A percentile compares a stretch with the other conserved stretches of the same genome.
Conservation (phyloP, 352 stramenopile genomes). For the Vaucheria bursata region DNA sequence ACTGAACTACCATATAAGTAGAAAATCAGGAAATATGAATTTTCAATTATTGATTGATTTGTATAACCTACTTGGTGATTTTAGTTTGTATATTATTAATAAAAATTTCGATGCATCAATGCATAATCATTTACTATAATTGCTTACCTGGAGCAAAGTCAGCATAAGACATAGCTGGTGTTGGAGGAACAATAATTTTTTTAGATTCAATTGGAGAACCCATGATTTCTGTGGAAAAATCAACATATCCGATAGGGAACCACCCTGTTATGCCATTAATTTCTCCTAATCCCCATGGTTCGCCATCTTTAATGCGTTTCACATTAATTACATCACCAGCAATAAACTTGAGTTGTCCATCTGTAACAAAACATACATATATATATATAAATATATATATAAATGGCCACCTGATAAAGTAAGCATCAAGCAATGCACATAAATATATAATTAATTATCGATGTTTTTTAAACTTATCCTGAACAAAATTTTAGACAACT, state of each 20-base stretch:
- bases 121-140: too few species aligned
- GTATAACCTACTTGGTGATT: too few species aligned
- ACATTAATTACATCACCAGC: slow-evolving; percentile 44
- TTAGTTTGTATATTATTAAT: too few species aligned
- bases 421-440: background rate
- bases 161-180: too few species aligned
- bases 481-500: too few species aligned
- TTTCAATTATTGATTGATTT: too few species aligned
- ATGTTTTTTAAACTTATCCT: background rate
- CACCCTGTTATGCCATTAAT: slow-evolving; percentile 38
- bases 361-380: slow-evolving; percentile 14
- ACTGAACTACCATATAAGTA: too few species aligned
- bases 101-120: too few species aligned
- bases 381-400: background rate
- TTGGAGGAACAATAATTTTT: too few species aligned
- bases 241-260: slow-evolving; percentile 42
- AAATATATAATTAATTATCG: background rate
- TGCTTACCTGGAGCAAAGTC: too few species aligned
- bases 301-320: slow-evolving; percentile 25
- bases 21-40: too few species aligned
- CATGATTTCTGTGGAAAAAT: slow-evolving; percentile 21
- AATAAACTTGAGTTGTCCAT: slow-evolving; percentile 40
- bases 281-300: slow-evolving; percentile 39
- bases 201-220: too few species aligned
- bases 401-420: background rate